Percentiles rank a stretch among this genome's conserved stretches.
These are phyloP conservation scores for Quercus mongolica DNA, from an alignment of 306 rosid species.

Conservation along the genomic window DNA sequence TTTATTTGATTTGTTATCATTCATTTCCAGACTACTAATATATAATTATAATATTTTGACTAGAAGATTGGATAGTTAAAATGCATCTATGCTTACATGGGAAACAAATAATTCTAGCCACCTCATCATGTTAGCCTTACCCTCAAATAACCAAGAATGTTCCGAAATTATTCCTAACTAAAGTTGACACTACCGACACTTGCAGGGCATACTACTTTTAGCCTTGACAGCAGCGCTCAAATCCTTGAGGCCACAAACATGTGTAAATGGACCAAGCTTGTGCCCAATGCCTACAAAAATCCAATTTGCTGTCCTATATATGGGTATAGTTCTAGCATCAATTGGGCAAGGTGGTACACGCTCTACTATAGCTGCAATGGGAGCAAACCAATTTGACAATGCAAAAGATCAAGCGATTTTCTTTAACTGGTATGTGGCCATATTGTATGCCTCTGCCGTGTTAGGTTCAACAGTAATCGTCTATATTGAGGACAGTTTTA, in stretches of 20 bases:
- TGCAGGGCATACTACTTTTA: conserved; percentile 13
- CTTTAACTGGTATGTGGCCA: conserved; percentile 30
- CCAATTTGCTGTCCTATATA: conserved; percentile 11
- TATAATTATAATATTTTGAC: too few species aligned
- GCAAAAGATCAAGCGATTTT: conserved; percentile 7
- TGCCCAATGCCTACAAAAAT: conserved; percentile 4
- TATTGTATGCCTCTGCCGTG: neutral
- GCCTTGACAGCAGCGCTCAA: conserved; percentile 8
- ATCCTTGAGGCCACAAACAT: conserved; percentile 16
- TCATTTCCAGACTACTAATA: too few species aligned
- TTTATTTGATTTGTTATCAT: too few species aligned
- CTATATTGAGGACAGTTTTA: conserved; percentile 16
- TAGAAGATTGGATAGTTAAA: too few species aligned
- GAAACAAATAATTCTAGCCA: too few species aligned
- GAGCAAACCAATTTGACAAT: conserved; percentile 24
- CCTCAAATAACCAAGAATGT: too few species aligned
- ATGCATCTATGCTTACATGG: too few species aligned
- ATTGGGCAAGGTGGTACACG: conserved; percentile 18
- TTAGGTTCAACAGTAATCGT: conserved; percentile 9
- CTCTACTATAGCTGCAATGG: conserved; percentile 18
- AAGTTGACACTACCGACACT: too few species aligned
- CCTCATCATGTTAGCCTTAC: too few species aligned
- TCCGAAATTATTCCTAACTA: too few species aligned
- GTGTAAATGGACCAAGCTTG: neutral
- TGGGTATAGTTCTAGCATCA: neutral